These are phyloP conservation scores for Rubroboletus pulcherrimus DNA, from an alignment of 768 basidiomycete genomes.

Conservation along the genomic window DNA sequence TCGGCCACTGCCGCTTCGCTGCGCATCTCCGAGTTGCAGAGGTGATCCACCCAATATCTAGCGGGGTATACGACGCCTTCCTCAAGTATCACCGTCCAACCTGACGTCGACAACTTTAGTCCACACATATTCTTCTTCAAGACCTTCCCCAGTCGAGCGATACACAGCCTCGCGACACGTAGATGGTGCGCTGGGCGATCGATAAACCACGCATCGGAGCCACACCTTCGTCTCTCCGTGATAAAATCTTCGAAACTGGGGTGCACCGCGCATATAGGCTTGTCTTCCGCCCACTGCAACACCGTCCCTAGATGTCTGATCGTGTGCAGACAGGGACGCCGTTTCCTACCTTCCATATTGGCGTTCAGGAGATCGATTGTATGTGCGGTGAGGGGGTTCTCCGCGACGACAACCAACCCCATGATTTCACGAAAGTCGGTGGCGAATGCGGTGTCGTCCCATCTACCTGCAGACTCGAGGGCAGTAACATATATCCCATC, in stretches of 20 bases:
- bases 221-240: constrained; percentile 28
- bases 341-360: constrained; percentile 5
- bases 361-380: constrained; percentile 29
- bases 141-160: constrained; percentile 10
- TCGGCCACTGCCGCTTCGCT: constrained; percentile 6
- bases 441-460: constrained; percentile 28
- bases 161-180: constrained; percentile 24
- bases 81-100: constrained; percentile 14
- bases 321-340: constrained; percentile 30
- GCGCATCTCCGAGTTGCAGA: constrained; percentile 14
- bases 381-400: constrained; percentile 24
- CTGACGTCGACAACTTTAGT: constrained; percentile 17
- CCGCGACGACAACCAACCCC: constrained; percentile 29
- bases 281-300: constrained; percentile 26
- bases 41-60: constrained; percentile 28
- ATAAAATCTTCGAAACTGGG: constrained; percentile 35
- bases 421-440: constrained; percentile 32
- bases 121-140: constrained; percentile 27
- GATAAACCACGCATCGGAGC: constrained; percentile 28
- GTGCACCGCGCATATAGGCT: constrained; percentile 31
- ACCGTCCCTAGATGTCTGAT: constrained; percentile 25
- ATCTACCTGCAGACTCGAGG: constrained; percentile 29
- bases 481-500: constrained; percentile 31
- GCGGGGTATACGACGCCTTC: constrained; percentile 28
- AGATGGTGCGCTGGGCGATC: constrained; percentile 21